Percentiles rank a stretch among this genome's conserved stretches.
phyloP scores from a whole-genome alignment of 2,329 filamentous ascomycete genomes.

The Cryphonectria parasitica region DNA sequence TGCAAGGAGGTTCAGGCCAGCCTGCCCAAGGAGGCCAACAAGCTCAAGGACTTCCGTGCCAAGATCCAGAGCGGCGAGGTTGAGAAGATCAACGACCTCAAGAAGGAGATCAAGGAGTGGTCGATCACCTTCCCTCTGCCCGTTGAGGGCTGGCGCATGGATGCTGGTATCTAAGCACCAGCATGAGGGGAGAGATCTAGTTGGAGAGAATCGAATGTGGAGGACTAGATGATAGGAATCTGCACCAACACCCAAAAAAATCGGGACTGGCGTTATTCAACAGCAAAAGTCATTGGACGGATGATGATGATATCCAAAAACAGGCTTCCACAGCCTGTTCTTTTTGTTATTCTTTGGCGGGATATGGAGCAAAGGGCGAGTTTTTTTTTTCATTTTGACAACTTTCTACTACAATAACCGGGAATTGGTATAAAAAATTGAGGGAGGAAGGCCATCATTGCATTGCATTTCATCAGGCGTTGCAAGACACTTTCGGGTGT shows the following conservation, averaged over 20 bases:
- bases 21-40: constrained; percentile 96
- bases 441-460: constrained; percentile 28
- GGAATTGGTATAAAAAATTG: neutral
- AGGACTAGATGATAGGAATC: neutral
- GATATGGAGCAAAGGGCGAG: constrained; percentile 6
- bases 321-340: constrained; percentile 29
- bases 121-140: constrained; percentile 90
- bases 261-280: constrained; percentile 29
- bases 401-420: neutral
- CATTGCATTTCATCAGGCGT: constrained; percentile 43
- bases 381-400: constrained; percentile 12
- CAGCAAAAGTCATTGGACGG: constrained; percentile 29
- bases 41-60: constrained; percentile 99
- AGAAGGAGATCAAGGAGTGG: constrained; percentile 89
- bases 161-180: constrained; percentile 58
- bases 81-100: constrained; percentile 79
- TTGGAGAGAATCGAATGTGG: neutral
- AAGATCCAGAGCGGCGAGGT: constrained; percentile 82
- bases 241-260: neutral
- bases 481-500: constrained; percentile 36
- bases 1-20: constrained; percentile 83
- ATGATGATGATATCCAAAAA: constrained; percentile 28
- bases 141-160: constrained; percentile 71
- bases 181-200: constrained; percentile 18
- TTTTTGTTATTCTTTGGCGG: constrained; percentile 11